phyloP scores from a whole-genome alignment of 768 basidiomycete species.

The Boletellus sp. region DNA sequence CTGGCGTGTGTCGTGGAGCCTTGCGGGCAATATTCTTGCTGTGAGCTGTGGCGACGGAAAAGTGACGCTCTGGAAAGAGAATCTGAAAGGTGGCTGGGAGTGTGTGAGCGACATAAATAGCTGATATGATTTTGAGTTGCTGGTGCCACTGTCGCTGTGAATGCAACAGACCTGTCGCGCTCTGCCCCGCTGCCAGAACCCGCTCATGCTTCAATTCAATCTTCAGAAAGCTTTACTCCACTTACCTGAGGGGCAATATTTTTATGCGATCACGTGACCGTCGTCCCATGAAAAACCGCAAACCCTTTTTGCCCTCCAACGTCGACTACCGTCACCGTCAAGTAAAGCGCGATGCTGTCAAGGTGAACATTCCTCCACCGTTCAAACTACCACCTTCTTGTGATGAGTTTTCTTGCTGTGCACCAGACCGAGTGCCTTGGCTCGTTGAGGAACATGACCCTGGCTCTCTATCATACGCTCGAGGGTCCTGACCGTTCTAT shows the following conservation, averaged over 20 bases:
- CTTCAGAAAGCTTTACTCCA: too few relatives aligned
- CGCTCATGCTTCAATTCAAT: too few relatives aligned
- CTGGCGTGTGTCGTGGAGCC: slow-evolving; percentile 98
- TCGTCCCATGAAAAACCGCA: too few relatives aligned
- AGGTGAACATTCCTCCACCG: slow-evolving; percentile 1
- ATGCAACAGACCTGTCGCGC: too few relatives aligned
- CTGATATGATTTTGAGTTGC: slow-evolving; percentile 33
- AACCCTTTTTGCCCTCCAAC: too few relatives aligned
- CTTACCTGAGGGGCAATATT: too few relatives aligned
- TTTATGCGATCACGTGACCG: too few relatives aligned
- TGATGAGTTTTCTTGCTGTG: slow-evolving; percentile 36
- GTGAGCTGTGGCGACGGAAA: slow-evolving; percentile 98
- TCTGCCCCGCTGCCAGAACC: too few relatives aligned
- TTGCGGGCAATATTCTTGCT: slow-evolving; percentile 92
- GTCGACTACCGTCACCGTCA: too few relatives aligned
- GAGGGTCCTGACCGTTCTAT: slow-evolving; percentile 29
- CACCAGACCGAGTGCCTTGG: slow-evolving; percentile 34
- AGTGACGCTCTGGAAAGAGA: slow-evolving; percentile 98
- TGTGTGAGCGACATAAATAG: slow-evolving; percentile 94
- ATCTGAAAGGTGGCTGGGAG: slow-evolving; percentile 91
- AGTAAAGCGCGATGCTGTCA: too few relatives aligned
- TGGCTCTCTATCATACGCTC: slow-evolving; percentile 33
- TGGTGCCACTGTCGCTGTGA: too few relatives aligned
- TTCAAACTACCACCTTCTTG: background rate
- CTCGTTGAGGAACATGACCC: slow-evolving; percentile 33